These are phyloP conservation scores for Pythium dissotocum DNA, from an alignment of 352 stramenopile species.

Conservation along the genomic window DNA sequence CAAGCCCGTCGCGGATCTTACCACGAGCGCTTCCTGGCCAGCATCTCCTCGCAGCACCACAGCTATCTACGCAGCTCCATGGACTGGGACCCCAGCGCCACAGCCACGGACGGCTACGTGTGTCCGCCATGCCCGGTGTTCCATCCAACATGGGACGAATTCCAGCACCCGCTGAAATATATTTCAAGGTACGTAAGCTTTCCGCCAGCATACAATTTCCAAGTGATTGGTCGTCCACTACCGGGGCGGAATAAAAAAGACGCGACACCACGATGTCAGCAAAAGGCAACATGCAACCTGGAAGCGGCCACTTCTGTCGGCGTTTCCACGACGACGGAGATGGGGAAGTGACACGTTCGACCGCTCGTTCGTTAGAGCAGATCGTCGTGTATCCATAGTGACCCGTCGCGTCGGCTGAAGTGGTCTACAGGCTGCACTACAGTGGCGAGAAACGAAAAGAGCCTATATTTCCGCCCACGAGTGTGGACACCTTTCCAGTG, in stretches of 20 bases:
- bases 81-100: conserved; percentile 68
- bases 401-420: background rate
- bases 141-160: conserved; percentile 85
- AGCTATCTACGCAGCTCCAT: conserved; percentile 31
- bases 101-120: conserved; percentile 70
- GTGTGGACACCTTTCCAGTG: background rate
- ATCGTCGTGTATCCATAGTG: conserved; percentile 8
- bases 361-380: conserved; percentile 26
- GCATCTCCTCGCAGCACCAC: background rate
- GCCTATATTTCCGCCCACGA: background rate
- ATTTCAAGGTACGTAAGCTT: conserved; percentile 86
- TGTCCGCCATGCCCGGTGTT: conserved; percentile 87
- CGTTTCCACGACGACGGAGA: background rate
- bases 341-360: conserved; percentile 12
- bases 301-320: background rate
- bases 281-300: background rate
- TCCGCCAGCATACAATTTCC: conserved; percentile 33
- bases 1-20: conserved; percentile 4
- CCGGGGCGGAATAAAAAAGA: conserved; percentile 19
- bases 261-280: conserved; percentile 11
- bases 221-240: conserved; percentile 18
- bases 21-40: background rate
- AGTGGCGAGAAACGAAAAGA: conserved; percentile 11
- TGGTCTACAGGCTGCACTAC: background rate
- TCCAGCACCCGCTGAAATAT: conserved; percentile 91